phyloP scores from a whole-genome alignment of 2,329 filamentous ascomycete species.

The Penicillium olsonii region DNA sequence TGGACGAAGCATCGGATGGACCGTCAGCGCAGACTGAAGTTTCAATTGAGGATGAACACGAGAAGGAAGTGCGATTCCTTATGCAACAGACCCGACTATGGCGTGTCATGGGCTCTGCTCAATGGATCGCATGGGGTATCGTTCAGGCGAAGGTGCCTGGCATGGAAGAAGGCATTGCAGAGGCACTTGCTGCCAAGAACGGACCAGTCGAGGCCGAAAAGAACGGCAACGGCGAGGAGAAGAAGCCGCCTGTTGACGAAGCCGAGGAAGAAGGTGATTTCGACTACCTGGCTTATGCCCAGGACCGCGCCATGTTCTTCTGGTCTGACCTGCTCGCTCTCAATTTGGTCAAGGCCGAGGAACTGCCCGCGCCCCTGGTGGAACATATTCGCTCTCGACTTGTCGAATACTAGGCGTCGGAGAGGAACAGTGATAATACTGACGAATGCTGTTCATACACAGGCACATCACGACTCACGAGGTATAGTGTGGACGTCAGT shows the following conservation, averaged over 20 bases:
- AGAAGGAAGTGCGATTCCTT: constrained; percentile 69
- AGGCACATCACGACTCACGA: constrained; percentile 10
- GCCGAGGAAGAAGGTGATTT: constrained; percentile 73
- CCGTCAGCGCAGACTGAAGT: constrained; percentile 62
- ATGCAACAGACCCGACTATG: constrained; percentile 80
- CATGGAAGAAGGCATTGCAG: constrained; percentile 53
- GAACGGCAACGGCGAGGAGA: constrained; percentile 20
- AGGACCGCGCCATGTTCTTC: constrained; percentile 89
- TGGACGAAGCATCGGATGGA: constrained; percentile 66
- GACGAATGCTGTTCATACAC: constrained; percentile 2
- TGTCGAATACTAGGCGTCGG: constrained; percentile 60
- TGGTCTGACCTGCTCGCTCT: constrained; percentile 84
- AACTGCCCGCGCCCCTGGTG: constrained; percentile 70
- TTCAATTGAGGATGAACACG: constrained; percentile 63
- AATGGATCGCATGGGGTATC: constrained; percentile 96
- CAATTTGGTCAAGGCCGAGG: constrained; percentile 72
- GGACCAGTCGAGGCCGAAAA: constrained; percentile 18
- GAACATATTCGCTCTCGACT: constrained; percentile 62
- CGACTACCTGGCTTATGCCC: constrained; percentile 88
- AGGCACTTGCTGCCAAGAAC: constrained; percentile 17
- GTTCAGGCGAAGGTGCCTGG: constrained; percentile 88
- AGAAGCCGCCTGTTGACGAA: constrained; percentile 40
- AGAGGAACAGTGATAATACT: neutral
- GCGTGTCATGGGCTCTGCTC: constrained; percentile 82
- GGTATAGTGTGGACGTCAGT: constrained; percentile 20